Base-by-base conservation (phyloP, 495 filamentous ascomycete genomes). In the Penicillium angulare region DNA sequence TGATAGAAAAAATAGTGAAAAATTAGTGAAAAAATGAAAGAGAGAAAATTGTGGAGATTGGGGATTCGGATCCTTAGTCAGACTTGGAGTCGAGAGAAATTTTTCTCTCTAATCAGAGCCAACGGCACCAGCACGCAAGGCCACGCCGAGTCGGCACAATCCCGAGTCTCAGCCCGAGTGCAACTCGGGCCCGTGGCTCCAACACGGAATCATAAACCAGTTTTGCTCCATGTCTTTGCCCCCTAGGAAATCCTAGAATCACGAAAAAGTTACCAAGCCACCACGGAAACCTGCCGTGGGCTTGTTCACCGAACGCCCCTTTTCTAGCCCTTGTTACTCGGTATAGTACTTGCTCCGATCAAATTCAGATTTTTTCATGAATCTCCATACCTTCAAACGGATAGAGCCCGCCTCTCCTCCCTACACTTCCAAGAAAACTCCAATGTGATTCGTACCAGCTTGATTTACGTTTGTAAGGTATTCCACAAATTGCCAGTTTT, bases 141-240 rank as follows among this genome's bases (percentile, higher is more conserved):
- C n/a, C n/a, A n/a, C n/a, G n/a, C 21, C 53, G 55, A 62, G 26
- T 62, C 62, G 62, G 62, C 59, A 60, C 50, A 22, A 53, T 59
- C 52, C 56, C 56, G 51, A 59, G 39, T 59, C 4, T 9, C 38
- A 29, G 27, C 49, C 55, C 56, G 56, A 59, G 42, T 20, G 15
- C 16, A 46, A 36, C 32, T 47, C 56, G 51, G 51, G 56, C 56
- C 51, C 56, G 47, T 42, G 55, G 50, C 42, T 55, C 51, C 39
- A 39, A 40, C 48, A 42, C 34, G 36, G 38, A 26, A 43, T 44
- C 18, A 15, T 21, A 22, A 41, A 41, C 38, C 38, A 41, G 10
- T n/a, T n/a, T n/a, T n/a, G n/a, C n/a, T n/a, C n/a, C n/a, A n/a
- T n/a, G 38, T 23, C 24, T 41, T 41, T 41, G 5, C 7, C 5